These are phyloP conservation scores for Staphylotrichum tortipilum DNA, from an alignment of 495 filamentous ascomycete genomes.

Conservation along the genomic window DNA sequence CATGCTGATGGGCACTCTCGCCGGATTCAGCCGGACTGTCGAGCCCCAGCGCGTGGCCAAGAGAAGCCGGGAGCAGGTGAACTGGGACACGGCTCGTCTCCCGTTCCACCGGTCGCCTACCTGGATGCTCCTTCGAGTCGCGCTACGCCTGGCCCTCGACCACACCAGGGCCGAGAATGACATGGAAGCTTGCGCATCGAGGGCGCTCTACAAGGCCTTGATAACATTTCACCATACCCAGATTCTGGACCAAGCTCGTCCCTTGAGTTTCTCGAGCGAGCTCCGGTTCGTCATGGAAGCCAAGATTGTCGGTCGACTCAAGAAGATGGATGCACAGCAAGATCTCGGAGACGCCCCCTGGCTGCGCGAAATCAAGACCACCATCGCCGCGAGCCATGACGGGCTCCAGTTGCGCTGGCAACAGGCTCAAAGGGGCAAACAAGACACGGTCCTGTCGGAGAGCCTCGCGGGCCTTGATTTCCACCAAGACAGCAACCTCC, in stretches of 20 bases:
- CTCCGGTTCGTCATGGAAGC: conserved; percentile 36
- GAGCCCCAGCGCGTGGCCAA: conserved; percentile 39
- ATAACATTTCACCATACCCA: conserved; percentile 43
- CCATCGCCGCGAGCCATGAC: not conserved
- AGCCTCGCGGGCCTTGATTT: conserved; percentile 4
- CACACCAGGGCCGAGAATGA: too few relatives aligned
- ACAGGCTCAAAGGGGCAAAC: not conserved
- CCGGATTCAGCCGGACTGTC: conserved; percentile 29
- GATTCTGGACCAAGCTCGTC: conserved; percentile 28
- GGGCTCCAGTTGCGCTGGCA: conserved; percentile 7
- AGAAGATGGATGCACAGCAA: conserved; percentile 30
- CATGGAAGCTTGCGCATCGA: conserved; percentile 3
- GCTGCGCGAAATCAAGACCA: not conserved
- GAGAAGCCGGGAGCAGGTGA: conserved; percentile 52
- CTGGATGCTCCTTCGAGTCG: conserved; percentile 53
- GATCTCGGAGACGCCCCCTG: not conserved
- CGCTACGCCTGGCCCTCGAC: conserved; percentile 36
- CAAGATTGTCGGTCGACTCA: conserved; percentile 41
- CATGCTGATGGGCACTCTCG: conserved; percentile 42
- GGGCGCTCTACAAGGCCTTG: conserved; percentile 46
- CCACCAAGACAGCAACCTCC: conserved; percentile 8
- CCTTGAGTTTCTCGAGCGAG: conserved; percentile 22
- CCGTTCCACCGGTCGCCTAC: conserved; percentile 52
- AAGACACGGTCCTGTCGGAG: not conserved
- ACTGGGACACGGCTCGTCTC: conserved; percentile 31